Percentiles rank a stretch among this genome's conserved stretches.
phyloP scores from a whole-genome alignment of 768 basidiomycete genomes.

The Tylopilus rubrobrunneus region DNA sequence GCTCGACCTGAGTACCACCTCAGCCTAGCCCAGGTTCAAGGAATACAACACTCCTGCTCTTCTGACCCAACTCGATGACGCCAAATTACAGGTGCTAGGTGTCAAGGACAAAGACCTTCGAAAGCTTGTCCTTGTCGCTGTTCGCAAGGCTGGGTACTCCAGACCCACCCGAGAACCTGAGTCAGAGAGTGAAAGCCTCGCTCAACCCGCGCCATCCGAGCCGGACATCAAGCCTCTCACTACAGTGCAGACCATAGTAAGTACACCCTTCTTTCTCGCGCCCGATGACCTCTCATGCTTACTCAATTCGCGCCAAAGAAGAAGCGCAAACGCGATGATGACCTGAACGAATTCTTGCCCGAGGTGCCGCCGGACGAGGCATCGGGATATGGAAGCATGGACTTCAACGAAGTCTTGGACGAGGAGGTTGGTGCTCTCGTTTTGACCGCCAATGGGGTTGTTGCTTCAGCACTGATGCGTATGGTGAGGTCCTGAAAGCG shows the following conservation, averaged over 20 bases:
- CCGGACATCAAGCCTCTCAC: constrained; percentile 11
- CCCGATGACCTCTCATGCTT: background rate
- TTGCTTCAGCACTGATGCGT: background rate
- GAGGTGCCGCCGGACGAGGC: constrained; percentile 48
- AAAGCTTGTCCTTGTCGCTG: constrained; percentile 52
- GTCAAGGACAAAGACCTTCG: constrained; percentile 64
- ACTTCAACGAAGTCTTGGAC: constrained; percentile 70
- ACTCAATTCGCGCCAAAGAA: constrained; percentile 40
- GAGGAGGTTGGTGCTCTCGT: constrained; percentile 51
- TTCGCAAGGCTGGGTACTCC: constrained; percentile 63
- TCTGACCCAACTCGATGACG: constrained; percentile 55
- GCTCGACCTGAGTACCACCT: constrained; percentile 1
- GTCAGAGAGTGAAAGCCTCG: constrained; percentile 6
- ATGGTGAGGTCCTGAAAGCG: constrained; percentile 48
- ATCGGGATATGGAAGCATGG: constrained; percentile 49
- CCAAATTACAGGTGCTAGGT: constrained; percentile 54
- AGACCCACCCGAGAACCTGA: constrained; percentile 12
- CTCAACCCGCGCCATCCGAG: background rate
- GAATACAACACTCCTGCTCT: constrained; percentile 57
- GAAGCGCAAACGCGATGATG: constrained; percentile 41
- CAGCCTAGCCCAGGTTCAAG: constrained; percentile 56
- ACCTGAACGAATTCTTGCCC: constrained; percentile 59
- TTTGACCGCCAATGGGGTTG: background rate
- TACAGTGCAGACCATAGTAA: constrained; percentile 32
- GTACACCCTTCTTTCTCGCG: constrained; percentile 1